These are phyloP conservation scores for Pythium angustatum DNA, from an alignment of 352 stramenopile species.

Conservation along the genomic window DNA sequence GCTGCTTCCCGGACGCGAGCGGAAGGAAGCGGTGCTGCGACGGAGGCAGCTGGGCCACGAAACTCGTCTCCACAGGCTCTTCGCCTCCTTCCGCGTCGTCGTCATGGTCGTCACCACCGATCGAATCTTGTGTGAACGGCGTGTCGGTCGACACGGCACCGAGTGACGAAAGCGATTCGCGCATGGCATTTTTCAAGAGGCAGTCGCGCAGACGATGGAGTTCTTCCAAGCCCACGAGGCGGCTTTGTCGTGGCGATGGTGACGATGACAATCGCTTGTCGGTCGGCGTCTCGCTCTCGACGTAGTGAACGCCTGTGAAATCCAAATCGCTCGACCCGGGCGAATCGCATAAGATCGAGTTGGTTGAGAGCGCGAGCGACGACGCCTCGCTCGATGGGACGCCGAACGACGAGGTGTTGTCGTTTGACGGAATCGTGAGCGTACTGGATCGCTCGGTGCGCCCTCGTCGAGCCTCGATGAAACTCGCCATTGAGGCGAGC, in stretches of 20 bases:
- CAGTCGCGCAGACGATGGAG: slow-evolving; percentile 24
- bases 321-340: slow-evolving; percentile 4
- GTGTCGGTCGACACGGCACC: neutral
- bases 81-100: no score
- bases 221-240: slow-evolving; percentile 16
- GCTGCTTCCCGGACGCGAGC: neutral
- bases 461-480: neutral
- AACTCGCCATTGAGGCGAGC: neutral
- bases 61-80: slow-evolving; percentile 13
- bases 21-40: neutral
- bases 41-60: slow-evolving; percentile 13
- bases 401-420: slow-evolving; percentile 1
- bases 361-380: slow-evolving; percentile 10
- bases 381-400: neutral
- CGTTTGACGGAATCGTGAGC: slow-evolving; percentile 4
- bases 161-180: neutral
- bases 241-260: neutral
- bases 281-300: slow-evolving; percentile 10
- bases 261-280: neutral
- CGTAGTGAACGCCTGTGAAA: slow-evolving; percentile 8
- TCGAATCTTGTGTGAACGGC: neutral
- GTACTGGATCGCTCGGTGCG: slow-evolving; percentile 7
- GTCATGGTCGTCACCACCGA: slow-evolving; percentile 5
- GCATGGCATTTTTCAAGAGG: slow-evolving; percentile 10
- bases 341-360: slow-evolving; percentile 15